Conservation (phyloP, 2,329 filamentous ascomycete genomes). For the Arthrobotrys megalospora region DNA sequence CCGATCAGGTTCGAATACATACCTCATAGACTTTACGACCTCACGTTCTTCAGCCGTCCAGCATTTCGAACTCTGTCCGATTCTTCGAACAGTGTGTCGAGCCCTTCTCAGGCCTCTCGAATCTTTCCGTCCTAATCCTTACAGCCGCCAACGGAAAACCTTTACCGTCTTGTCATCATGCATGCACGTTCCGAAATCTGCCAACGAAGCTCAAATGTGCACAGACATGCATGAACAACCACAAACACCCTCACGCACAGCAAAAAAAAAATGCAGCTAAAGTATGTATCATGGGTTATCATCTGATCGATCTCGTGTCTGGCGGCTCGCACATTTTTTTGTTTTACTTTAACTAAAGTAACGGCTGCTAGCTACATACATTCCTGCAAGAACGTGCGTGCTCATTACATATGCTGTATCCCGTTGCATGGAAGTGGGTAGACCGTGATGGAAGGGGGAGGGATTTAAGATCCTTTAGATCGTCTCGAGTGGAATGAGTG, state of each 20-base stretch:
- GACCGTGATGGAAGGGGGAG: slow-evolving; percentile 22
- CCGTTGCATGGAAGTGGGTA: slow-evolving; percentile 28
- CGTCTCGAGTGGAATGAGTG: slow-evolving; percentile 16
- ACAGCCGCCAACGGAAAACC: slow-evolving; percentile 23
- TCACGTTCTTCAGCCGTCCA: neutral
- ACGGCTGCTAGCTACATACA: slow-evolving; percentile 26
- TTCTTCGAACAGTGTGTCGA: slow-evolving; percentile 6
- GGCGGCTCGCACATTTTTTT: slow-evolving; percentile 7
- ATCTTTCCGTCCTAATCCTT: slow-evolving; percentile 20
- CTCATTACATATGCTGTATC: slow-evolving; percentile 32
- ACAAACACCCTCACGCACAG: slow-evolving; percentile 22
- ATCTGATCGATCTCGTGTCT: slow-evolving; percentile 28
- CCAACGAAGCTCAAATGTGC: slow-evolving; percentile 27
- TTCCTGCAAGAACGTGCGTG: slow-evolving; percentile 31
- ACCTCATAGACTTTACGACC: neutral
- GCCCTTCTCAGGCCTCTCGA: slow-evolving; percentile 15
- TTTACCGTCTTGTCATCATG: slow-evolving; percentile 32
- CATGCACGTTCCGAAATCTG: slow-evolving; percentile 28
- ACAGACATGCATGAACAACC: slow-evolving; percentile 26
- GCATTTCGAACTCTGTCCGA: neutral
- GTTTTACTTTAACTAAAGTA: slow-evolving; percentile 12
- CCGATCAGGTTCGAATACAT: slow-evolving; percentile 10
- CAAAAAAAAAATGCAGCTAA: slow-evolving; percentile 29
- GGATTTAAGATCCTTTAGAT: slow-evolving; percentile 7
- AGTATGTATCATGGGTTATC: slow-evolving; percentile 32